Evolutionary conservation across 257 asterid species (phyloP), one percentile per base, ranked within the genome.

Genomic region (Avicennia marina): DNA sequence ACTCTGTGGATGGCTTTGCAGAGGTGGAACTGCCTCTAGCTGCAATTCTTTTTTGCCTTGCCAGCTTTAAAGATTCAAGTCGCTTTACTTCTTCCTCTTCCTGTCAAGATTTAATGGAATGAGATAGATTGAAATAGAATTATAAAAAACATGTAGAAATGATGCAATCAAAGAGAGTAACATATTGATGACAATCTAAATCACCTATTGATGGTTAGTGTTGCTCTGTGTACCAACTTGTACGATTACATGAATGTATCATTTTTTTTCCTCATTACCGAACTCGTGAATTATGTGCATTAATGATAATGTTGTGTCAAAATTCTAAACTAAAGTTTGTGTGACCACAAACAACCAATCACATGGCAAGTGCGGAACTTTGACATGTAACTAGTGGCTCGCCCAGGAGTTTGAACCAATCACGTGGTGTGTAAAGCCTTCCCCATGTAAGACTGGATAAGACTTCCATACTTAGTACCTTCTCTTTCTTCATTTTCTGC

Each of bases 401-500:
- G 8, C 6, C 4, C 15, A 13, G 21, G 11, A 6, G 48, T 13
- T 7, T 38, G 43, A 42, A 17, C 18, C 4, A 42, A 16, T n/a
- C 48, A 42, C 48, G 15, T 42, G 2, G 48, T 2, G 8, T n/a
- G 24, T 17, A n/a, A 42, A 42, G 48, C 49, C 16, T 9, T 43
- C 12, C 4, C 49, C 49, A 43, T 19, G 11, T 43, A 4, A 27
- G 34, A 29, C 34, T 36, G 16, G 24, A 32, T 31, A 21, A 4
- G 19, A 22, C 48, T 8, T 36, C n/a, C 19, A 52, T 16, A 61
- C 42, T 41, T n/a, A n/a, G 41, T 73, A 86, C 98, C 99, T 93
- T 75, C 65, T 93, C 96, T 70, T 84, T 89, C 72, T 89, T 93
- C 76, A 89, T 56, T 70, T 88, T 89, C 72, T 80, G 96, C 53